Evolutionary conservation across 176 grass and related monocot genomes (phyloP).

Genomic region (Sorghum bicolor): Sorghum_bicolor_NCBIv3 NC_012874.2:68208001-68208500

Average conservation of each 20-base stretch:
- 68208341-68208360: background rate
- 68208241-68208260: background rate
- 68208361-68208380: background rate
- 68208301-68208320: background rate
- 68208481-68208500: background rate
- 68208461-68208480: background rate
- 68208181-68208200: background rate
- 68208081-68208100: slow-evolving; percentile 1
- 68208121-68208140: background rate
- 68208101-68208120: background rate
- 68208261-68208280: background rate
- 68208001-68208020: slow-evolving; percentile 74
- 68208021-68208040: slow-evolving; percentile 92
- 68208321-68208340: background rate
- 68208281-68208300: background rate
- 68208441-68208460: background rate
- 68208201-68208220: background rate
- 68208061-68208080: background rate
- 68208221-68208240: background rate
- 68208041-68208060: slow-evolving; percentile 71
- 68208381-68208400: background rate
- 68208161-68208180: background rate
- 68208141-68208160: background rate
- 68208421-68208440: background rate
- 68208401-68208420: background rate